These are phyloP conservation scores for Piper betle DNA, from an alignment of 164 flowering plant genomes.

Conservation along the genomic window DNA sequence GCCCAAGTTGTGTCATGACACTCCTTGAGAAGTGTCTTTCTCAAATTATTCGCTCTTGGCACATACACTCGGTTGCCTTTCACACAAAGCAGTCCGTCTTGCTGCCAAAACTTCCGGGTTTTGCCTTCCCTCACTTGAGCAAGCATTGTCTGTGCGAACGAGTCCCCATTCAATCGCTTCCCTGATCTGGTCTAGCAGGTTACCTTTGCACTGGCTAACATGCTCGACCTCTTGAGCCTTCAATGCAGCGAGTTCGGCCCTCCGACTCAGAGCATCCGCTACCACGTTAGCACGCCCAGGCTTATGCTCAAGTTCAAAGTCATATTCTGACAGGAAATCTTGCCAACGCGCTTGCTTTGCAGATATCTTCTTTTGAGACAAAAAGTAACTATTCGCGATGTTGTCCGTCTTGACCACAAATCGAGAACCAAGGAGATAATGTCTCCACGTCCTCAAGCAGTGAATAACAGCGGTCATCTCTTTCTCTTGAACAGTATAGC, in stretches of 20 bases:
- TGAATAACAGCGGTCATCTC: neutral
- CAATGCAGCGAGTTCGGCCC: neutral
- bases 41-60: neutral
- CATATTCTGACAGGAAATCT: constrained; percentile 9
- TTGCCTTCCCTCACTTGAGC: neutral
- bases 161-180: neutral
- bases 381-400: neutral
- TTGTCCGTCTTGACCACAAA: neutral
- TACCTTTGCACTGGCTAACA: neutral
- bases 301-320: neutral
- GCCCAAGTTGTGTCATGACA: neutral
- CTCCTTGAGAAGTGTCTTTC: neutral
- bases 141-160: neutral
- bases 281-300: neutral
- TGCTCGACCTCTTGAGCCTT: neutral
- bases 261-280: neutral
- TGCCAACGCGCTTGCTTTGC: constrained; percentile 13
- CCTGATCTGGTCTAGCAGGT: neutral
- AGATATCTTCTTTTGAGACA: constrained; percentile 11
- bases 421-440: neutral
- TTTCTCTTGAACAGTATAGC: neutral
- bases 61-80: neutral
- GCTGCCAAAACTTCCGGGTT: no score
- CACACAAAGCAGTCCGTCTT: neutral
- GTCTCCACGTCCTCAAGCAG: no score